phyloP scores from a whole-genome alignment of 306 rosid genomes.

The Quercus engelmannii region DNA sequence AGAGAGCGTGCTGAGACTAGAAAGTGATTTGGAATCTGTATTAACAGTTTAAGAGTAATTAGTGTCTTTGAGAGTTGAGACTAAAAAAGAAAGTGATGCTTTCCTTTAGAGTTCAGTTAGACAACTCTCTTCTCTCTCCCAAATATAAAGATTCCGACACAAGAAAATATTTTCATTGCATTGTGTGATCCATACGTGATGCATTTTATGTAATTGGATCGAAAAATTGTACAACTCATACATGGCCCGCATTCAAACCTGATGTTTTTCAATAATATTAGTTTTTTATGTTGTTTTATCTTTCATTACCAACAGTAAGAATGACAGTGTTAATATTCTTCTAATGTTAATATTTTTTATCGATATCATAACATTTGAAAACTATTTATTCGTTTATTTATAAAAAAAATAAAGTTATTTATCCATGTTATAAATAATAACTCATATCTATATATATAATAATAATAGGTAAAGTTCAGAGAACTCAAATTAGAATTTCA shows the following conservation, averaged over 20 bases:
- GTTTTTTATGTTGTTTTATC: too few relatives aligned
- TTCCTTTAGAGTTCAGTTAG: not conserved
- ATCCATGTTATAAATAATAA: too few relatives aligned
- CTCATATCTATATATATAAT: too few relatives aligned
- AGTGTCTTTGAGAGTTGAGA: not conserved
- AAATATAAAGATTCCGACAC: slow-evolving; percentile 9
- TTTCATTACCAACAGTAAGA: too few relatives aligned
- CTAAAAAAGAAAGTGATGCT: not conserved
- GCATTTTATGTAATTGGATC: not conserved
- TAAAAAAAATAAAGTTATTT: too few relatives aligned
- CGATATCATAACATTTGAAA: too few relatives aligned
- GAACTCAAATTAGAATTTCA: too few relatives aligned
- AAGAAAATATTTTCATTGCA: not conserved
- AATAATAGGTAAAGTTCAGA: too few relatives aligned
- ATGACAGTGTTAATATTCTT: too few relatives aligned
- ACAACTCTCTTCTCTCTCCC: not conserved
- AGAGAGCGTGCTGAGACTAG: not conserved
- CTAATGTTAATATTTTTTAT: too few relatives aligned
- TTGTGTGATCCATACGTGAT: not conserved
- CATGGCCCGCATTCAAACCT: not conserved
- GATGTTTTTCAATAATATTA: too few relatives aligned
- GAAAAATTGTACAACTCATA: not conserved
- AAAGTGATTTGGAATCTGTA: not conserved
- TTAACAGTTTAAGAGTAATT: not conserved
- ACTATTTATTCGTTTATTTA: too few relatives aligned